Evolutionary conservation across 192 early-diverging fungal species (phyloP).

Genomic region (Entrophospora sp.): DNA sequence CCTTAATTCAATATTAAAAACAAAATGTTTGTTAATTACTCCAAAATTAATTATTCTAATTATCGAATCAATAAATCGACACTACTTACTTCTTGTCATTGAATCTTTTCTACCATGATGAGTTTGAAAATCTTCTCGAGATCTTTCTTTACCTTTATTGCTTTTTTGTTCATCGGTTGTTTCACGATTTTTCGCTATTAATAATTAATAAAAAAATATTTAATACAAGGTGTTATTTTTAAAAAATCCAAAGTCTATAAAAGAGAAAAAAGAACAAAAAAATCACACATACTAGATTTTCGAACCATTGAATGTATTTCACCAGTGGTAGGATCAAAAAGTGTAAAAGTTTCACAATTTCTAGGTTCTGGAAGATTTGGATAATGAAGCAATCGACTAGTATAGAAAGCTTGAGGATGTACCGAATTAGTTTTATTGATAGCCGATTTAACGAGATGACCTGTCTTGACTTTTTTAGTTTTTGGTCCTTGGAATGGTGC

Average conservation of each 20-base stretch:
- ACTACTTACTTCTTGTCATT: neutral
- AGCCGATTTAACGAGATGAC: neutral
- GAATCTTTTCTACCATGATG: neutral
- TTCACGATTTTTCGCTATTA: neutral
- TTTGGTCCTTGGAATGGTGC: constrained; percentile 4
- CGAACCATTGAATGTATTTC: neutral
- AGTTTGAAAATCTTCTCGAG: no score
- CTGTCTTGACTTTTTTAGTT: neutral
- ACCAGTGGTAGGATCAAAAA: neutral
- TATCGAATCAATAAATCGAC: neutral
- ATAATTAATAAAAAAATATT: neutral
- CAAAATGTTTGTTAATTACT: neutral
- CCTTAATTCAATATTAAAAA: no score
- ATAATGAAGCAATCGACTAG: constrained; percentile 1
- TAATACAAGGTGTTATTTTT: neutral
- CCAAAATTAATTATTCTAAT: neutral
- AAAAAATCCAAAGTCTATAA: neutral
- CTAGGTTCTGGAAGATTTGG: constrained; percentile 1
- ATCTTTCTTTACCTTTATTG: neutral
- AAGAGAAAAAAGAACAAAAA: neutral
- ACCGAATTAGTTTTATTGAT: neutral
- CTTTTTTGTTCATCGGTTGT: neutral
- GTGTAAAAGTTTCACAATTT: neutral
- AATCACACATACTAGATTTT: neutral
- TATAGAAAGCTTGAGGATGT: neutral